Base-by-base conservation (phyloP, 768 basidiomycete genomes). In the Chalciporus pseudorubinellus region DNA sequence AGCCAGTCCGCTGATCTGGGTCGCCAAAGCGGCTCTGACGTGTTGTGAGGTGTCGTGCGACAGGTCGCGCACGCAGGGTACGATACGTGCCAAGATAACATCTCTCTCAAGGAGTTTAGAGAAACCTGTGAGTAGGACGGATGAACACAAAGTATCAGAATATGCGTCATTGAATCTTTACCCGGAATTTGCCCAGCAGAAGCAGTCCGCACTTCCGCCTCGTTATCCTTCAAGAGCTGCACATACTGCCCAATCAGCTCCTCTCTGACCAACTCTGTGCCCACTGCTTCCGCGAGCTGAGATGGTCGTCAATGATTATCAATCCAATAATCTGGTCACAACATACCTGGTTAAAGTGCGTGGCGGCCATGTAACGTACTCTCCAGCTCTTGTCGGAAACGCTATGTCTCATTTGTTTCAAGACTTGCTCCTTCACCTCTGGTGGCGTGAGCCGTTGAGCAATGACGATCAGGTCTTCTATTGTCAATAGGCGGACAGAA, bases 301-400 rank as follows among this genome's bases (percentile, higher is more conserved):
- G 48, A 34, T 22, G 21, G 6, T 41, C 4, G 42, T 55, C 9
- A 48, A 1, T 28, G 22, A 46, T 26, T 7, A 34, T 34, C n/a
- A 11, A 34, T 9, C 33, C 11, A 6, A 33, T 1, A 13, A 42
- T 58, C 40, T 24, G 36, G 24, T 29, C 1, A 20, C 33, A 14
- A 56, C 75, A 50, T 57, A 90, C 92, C 79, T 94, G 89, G 58
- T 98, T 97, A 72, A 98, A 98, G 69, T 98, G 92, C 57, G 83
- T 92, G 2, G 95, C 95, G 14, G 94, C 93, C 95, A 98, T 98
- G 70, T 98, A 99, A 67, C 97, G 79, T 47, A 99, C 97, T 59
- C 97, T 79, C 97, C 97, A 99, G 67, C 93, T 95, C 77, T 98
- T 97, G 70, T 99, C 97, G 11, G 84, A 78, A 44, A 97, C 86